Evolutionary conservation across 2,329 filamentous ascomycete species (phyloP), one percentile per base, ranked within the genome.

Genomic region (Macroventuria anomochaeta): DNA sequence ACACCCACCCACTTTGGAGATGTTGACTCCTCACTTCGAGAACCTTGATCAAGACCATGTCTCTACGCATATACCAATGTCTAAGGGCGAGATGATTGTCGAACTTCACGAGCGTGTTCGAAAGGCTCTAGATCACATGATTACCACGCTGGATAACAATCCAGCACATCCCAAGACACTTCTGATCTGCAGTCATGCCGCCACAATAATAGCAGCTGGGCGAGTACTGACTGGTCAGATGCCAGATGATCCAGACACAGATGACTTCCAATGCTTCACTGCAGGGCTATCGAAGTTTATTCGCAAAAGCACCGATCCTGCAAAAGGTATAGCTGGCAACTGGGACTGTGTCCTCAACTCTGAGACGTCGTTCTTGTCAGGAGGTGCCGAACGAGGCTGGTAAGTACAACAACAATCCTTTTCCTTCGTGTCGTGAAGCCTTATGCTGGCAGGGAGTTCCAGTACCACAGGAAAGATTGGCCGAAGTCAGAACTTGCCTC

Each of bases 381-480:
- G 83, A 48, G 93, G 93, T 7, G 88, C 89, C 65, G 93, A 97
- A 76, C 83, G 93, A 78, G 92, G 92, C 70, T 97, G 93, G 92
- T 95, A 75, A 67, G 72, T 72, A 8, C 21, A 20, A 20, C 17
- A 20, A 28, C 8, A 12, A 17, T 23, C 34, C 28, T 50, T 46
- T 47, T 7, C 17, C 7, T 11, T 21, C 5, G 15, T 41, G 6
- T 40, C 39, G 33, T 37, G 28, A 28, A 3, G 43, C 33, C 51
- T 47, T 25, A 40, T 57, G 7, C 29, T 32, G 12, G 43, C 11
- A 38, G 40, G 43, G 41, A 37, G 33, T 20, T 58, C 38, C 34
- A 31, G 3, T 46, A 43, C 15, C 53, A 57, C 33, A 43, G 51
- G 18, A 55, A 63, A 32, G 41, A 57, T 15, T 55, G 57, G 57